Evolutionary conservation across 345 rosid species (phyloP), one percentile per base, ranked within the genome.

Genomic region (Mangifera indica): DNA sequence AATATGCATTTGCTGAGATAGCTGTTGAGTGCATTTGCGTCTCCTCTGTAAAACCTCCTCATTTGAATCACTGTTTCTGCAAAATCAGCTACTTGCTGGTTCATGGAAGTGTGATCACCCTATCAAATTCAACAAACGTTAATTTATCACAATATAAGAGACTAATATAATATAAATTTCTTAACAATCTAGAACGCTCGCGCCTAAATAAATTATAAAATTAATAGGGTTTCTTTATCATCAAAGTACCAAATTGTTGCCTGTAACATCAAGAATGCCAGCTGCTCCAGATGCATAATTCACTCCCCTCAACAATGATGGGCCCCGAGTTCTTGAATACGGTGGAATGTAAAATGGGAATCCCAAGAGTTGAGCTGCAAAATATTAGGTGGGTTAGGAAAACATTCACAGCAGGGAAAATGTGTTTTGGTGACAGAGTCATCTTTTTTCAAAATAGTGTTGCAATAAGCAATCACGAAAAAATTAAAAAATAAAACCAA

Each of bases 251-350:
- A 94, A 81, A 78, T 92, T 93, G 45, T 78, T 82, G 49, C 98
- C 98, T 0, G 98, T 94, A 73, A 92, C 97, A 46, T 89, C 95
- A 68, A 93, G 85, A 46, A 94, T 94, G 26, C 98, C 98, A 4
- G 98, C 83, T 46, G 95, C 98, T 18, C 94, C 98, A 3, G 98
- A 94, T 56, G 98, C 98, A 40, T 79, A 94, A 65, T 92, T 94
- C 29, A 78, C 89, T 55, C 98, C 98, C 42, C 80, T 67, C 24
- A 89, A 75, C 26, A 92, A 0, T 21, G 78, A 73, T 53, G 80
- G 77, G 1, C 97, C 97, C 21, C 90, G 81, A 51, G 88, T 74
- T 69, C 90, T 85, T 12, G 89, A 79, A 68, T 84, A 86, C 0
- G 98, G 87, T 55, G 85, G 90, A 76, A 92, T 81, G 66, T 81